Base-by-base conservation (phyloP, 495 filamentous ascomycete genomes). In the Neurospora sp. region DNA sequence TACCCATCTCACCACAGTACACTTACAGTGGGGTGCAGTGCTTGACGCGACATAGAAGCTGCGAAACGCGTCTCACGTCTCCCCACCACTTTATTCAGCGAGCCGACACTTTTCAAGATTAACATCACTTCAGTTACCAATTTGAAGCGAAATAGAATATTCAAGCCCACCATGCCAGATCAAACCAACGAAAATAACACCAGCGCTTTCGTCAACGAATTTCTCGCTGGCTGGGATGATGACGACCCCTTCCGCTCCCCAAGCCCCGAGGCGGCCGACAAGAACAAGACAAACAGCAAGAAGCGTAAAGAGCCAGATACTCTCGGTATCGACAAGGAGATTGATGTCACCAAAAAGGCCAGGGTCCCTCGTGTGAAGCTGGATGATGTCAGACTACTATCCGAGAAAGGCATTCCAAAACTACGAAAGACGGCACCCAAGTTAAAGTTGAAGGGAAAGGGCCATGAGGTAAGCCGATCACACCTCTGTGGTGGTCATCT, bases 371-470 rank as follows among this genome's bases (percentile, higher is more conserved):
- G 88, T 70, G 91, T 94, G 1, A 99, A 97, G 80, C 82, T 99
- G 61, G 96, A 99, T 78, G 94, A 97, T 74, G 79, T 82, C 73
- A 93, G 92, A 74, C 85, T 98, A 4, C 85, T 98, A 6, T 94
- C 93, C 12, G 86, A 90, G 68, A 84, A 88, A 27, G 96, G 96
- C 7, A 93, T 98, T 69, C 93, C 93, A 5, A 95, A 92, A 76
- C 82, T 99, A 39, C 87, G 92, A 68, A 86, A 85, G 69, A 89
- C 88, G 76, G 89, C 92, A 3, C 91, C 88, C 69, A 87, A 89
- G 70, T 81, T 99, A 35, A 92, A 86, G 75, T 90, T 97, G 73
- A 96, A 93, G 79, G 96, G 96, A 39, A 98, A 97, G 84, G 94
- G 94, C 8, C 92, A 98, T 78, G 96, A 98, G 86, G 94, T 96